phyloP scores from a whole-genome alignment of 768 basidiomycete genomes.

The Tricholoma furcatifolium region DNA sequence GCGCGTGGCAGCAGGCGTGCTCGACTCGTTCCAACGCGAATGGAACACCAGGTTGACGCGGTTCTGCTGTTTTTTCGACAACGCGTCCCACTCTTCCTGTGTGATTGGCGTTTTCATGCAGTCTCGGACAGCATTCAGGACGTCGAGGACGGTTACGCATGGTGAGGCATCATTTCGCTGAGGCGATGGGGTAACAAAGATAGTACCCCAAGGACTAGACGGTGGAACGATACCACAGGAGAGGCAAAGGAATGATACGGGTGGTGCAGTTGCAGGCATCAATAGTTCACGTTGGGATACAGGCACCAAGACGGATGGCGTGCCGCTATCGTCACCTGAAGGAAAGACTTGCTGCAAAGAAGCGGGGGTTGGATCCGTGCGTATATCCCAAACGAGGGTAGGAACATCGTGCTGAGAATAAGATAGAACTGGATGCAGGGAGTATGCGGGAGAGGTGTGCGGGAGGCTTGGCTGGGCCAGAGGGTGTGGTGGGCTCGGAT shows the following conservation, averaged over 20 bases:
- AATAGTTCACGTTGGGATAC: slow-evolving; percentile 32
- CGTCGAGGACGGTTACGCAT: slow-evolving; percentile 52
- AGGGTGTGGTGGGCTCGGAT: neutral
- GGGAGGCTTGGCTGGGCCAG: neutral
- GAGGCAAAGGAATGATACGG: slow-evolving; percentile 35
- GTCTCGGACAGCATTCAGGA: slow-evolving; percentile 45
- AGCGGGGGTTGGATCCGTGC: slow-evolving; percentile 31
- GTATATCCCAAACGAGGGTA: slow-evolving; percentile 49
- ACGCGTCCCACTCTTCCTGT: slow-evolving; percentile 40
- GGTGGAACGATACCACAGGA: slow-evolving; percentile 46
- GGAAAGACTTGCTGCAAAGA: slow-evolving; percentile 24
- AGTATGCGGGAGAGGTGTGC: slow-evolving; percentile 8
- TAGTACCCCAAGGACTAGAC: slow-evolving; percentile 42
- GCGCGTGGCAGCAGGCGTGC: slow-evolving; percentile 32
- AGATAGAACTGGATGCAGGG: slow-evolving; percentile 35
- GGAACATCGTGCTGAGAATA: slow-evolving; percentile 36
- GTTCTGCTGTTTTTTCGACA: slow-evolving; percentile 39
- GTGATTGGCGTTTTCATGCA: slow-evolving; percentile 37
- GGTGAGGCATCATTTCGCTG: neutral
- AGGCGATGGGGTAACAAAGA: slow-evolving; percentile 31
- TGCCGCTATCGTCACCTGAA: neutral
- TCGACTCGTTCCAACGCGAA: slow-evolving; percentile 40
- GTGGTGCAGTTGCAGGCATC: slow-evolving; percentile 43
- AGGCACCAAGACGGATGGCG: slow-evolving; percentile 19
- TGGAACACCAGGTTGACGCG: slow-evolving; percentile 43